phyloP scores from a whole-genome alignment of 1,139 yeast genomes.

The Blastobotrys petasosporus region DNA sequence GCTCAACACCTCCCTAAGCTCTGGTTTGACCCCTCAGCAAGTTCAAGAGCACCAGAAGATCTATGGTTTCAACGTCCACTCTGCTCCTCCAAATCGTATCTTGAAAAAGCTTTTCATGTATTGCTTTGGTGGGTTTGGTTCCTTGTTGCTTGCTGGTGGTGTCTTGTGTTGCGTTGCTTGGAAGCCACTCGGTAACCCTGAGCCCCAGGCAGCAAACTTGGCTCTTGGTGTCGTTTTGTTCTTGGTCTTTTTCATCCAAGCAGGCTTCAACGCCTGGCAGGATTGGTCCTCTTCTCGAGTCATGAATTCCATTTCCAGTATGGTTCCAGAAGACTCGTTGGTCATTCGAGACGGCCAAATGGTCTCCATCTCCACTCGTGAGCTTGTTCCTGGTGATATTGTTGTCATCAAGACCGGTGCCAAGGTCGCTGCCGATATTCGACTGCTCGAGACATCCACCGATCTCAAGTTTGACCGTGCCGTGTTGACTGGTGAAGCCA shows the following conservation, averaged over 20 bases:
- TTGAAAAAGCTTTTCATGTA: slow-evolving; percentile 23
- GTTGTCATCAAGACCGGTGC: slow-evolving; percentile 42
- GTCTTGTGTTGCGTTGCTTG: slow-evolving; percentile 44
- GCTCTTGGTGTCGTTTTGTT: slow-evolving; percentile 43
- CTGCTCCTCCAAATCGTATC: slow-evolving; percentile 8
- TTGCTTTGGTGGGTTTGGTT: slow-evolving; percentile 49
- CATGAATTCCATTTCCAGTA: slow-evolving; percentile 44
- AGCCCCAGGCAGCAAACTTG: slow-evolving; percentile 43
- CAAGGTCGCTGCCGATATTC: slow-evolving; percentile 47
- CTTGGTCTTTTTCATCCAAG: slow-evolving; percentile 44
- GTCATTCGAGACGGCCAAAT: slow-evolving; percentile 42
- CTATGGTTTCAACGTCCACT: slow-evolving; percentile 6
- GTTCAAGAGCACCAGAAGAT: not conserved
- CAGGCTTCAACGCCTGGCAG: slow-evolving; percentile 45
- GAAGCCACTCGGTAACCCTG: slow-evolving; percentile 48
- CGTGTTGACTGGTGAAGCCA: slow-evolving; percentile 49
- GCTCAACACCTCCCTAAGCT: not conserved
- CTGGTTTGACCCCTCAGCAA: not conserved
- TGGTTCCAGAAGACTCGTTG: slow-evolving; percentile 43
- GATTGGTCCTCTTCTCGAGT: slow-evolving; percentile 46
- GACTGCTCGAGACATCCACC: slow-evolving; percentile 34
- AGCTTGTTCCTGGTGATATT: slow-evolving; percentile 49
- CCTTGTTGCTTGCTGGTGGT: slow-evolving; percentile 42
- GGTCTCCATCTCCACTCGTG: slow-evolving; percentile 35
- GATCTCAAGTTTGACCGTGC: slow-evolving; percentile 50